Base-by-base conservation (phyloP, 148 eudicot genomes). In the Persicaria tinctoria region DNA sequence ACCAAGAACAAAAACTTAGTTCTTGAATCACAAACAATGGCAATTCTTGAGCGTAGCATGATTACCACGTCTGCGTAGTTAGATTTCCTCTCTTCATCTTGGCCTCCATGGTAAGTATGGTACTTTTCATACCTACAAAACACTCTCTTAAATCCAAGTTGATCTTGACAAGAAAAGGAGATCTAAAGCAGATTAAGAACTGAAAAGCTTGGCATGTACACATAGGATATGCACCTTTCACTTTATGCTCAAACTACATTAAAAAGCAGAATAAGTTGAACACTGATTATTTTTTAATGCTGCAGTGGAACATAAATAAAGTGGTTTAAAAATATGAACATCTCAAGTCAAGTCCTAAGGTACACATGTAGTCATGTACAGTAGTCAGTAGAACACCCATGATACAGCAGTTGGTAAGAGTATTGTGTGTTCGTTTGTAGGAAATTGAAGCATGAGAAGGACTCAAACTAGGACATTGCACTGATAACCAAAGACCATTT, bases 61-160 rank as follows among this genome's bases (percentile, higher is more conserved):
- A 59, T 82, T 87, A 95, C 99, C 99, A 95, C 92, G 82, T 95
- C 97, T 9, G 92, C 85, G 88, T 92, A 95, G 85, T 92, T 92
- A 12, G 86, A 80, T 78, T 92, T 95, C 76, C 99, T 86, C 45
- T 85, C 91, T 81, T 84, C 88, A 79, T 89, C 87, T 59, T 89
- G 88, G 64, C 97, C 99, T 75, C 97, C 99, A 76, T 84, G 87
- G 75, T 75, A 84, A 9, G 78, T 87, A 81, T 95, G 99, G 77
- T 95, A 92, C 83, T 95, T 92, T 84, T 92, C 97, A 59, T 95
- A 95, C 90, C 97, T 95, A 78, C 75, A 6, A 47, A 71, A 72
- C 50, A 73, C 23, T 71, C 13, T 23, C 27, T 23, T 23, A 23
- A 23, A 71, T 16, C 5, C 55, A 50, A 46, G 20, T 69, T 27